Evolutionary conservation across 176 grass and related monocot species (phyloP).

Genomic region (Avena atlantica): DNA sequence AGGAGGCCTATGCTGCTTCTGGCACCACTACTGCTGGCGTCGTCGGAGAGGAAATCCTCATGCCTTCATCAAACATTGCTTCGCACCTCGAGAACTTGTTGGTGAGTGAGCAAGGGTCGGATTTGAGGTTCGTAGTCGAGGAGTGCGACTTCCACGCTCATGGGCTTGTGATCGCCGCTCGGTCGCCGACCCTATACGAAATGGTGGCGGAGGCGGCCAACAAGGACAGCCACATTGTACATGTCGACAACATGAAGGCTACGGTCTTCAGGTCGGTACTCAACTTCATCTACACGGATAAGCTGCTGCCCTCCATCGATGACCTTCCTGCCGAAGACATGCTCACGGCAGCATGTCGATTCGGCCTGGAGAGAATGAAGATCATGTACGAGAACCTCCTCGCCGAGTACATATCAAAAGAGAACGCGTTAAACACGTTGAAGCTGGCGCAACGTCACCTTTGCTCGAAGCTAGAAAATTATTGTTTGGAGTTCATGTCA

Average conservation of each 20-base stretch:
- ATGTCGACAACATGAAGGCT: background rate
- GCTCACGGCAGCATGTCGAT: background rate
- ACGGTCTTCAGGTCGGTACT: background rate
- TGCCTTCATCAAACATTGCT: background rate
- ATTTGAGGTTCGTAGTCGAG: background rate
- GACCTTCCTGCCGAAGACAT: background rate
- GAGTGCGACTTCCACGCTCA: background rate
- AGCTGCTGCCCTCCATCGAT: background rate
- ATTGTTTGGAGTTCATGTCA: background rate
- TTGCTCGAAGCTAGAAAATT: background rate
- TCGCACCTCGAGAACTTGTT: background rate
- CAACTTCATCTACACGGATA: slow-evolving; percentile 7
- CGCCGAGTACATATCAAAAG: background rate
- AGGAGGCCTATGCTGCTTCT: background rate
- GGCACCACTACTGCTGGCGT: background rate
- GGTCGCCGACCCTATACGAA: background rate
- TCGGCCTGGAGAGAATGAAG: background rate
- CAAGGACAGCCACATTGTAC: background rate
- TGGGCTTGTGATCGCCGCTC: background rate
- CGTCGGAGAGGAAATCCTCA: background rate
- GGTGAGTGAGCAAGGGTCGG: background rate
- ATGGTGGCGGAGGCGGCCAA: background rate
- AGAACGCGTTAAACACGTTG: background rate
- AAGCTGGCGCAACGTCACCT: background rate
- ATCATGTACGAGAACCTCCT: background rate